Conservation (phyloP, 176 grass and related monocot genomes). For the Carex pumila region DNA sequence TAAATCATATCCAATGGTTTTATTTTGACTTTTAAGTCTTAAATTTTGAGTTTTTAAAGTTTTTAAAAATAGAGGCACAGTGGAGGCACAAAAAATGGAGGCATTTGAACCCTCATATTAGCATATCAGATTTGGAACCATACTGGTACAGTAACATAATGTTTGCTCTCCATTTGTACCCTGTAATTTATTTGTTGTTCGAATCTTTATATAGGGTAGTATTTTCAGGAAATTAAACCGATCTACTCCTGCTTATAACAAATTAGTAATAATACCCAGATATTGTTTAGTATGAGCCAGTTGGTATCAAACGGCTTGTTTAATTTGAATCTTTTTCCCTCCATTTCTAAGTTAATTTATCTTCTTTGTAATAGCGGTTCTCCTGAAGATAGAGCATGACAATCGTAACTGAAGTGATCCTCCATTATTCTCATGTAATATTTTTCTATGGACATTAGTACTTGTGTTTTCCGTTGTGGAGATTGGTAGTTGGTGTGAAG, state of each 20-base stretch:
- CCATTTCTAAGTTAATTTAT: neutral
- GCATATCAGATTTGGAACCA: neutral
- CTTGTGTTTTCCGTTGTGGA: neutral
- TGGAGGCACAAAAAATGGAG: no score
- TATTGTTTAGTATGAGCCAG: neutral
- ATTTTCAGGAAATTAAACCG: neutral
- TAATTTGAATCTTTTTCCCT: neutral
- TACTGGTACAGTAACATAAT: neutral
- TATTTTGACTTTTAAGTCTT: no score
- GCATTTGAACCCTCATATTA: no score
- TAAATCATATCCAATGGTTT: no score
- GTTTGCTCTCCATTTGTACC: neutral
- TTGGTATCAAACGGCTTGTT: neutral
- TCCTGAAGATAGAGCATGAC: conserved; percentile 13
- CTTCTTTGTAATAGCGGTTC: neutral
- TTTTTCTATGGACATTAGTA: neutral
- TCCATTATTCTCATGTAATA: neutral
- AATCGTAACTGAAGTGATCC: neutral
- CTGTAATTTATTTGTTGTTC: neutral
- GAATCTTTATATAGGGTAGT: neutral
- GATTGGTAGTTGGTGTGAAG: neutral
- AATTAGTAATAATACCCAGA: neutral
- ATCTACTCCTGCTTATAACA: neutral
- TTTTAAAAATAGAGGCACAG: no score
- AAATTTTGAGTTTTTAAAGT: no score